These are phyloP conservation scores for Rhamnella rubrinervis DNA, from an alignment of 331 rosid species.

Conservation along the genomic window DNA sequence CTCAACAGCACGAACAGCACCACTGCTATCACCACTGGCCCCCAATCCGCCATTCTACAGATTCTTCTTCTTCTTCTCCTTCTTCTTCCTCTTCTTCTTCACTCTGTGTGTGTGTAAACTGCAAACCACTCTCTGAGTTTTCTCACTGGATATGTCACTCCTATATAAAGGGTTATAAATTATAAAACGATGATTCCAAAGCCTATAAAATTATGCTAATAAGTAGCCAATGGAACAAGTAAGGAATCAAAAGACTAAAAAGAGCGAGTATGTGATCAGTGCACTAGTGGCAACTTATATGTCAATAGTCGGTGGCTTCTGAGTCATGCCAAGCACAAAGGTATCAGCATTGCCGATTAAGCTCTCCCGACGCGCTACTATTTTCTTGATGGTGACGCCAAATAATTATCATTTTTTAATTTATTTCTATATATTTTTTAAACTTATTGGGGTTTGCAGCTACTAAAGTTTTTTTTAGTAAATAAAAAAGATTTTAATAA, in stretches of 20 bases:
- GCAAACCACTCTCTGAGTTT: neutral
- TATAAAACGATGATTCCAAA: no score
- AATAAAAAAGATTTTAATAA: no score
- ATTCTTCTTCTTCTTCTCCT: neutral
- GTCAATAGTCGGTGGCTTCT: constrained; percentile 31
- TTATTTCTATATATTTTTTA: no score
- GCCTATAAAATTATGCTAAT: no score
- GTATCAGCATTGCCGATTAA: constrained; percentile 1
- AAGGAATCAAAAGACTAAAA: constrained; percentile 17
- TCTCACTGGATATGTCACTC: no score
- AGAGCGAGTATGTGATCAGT: neutral
- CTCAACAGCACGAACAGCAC: constrained; percentile 61
- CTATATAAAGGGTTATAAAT: no score
- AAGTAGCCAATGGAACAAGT: neutral
- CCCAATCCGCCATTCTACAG: constrained; percentile 62
- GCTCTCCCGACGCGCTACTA: neutral
- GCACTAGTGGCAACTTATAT: neutral
- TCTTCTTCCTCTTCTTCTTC: neutral
- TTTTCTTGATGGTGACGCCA: constrained; percentile 4
- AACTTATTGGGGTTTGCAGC: no score
- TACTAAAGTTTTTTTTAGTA: no score
- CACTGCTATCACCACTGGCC: constrained; percentile 70
- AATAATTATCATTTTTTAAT: no score
- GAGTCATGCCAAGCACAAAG: constrained; percentile 18
- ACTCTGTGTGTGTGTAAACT: neutral